Conservation (phyloP, 192 early-diverging fungal species). For the Dimargaris xerosporica region DNA sequence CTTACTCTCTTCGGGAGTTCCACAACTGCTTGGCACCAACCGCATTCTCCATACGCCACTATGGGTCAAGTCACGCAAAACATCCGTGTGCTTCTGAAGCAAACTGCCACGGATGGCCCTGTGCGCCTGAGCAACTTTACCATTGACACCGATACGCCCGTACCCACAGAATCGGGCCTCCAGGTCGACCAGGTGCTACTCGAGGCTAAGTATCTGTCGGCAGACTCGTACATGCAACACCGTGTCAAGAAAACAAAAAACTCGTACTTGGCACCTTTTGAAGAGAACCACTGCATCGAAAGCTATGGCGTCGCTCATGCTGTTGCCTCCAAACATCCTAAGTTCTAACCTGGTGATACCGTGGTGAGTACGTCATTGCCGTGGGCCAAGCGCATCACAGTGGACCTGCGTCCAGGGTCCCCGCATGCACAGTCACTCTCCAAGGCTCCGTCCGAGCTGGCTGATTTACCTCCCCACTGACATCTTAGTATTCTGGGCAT, state of each 20-base stretch:
- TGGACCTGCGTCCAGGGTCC: constrained; percentile 15
- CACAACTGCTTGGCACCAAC: too few species aligned
- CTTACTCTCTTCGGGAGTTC: too few species aligned
- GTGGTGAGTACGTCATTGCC: constrained; percentile 35
- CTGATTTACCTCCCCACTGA: constrained; percentile 32
- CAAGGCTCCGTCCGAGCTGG: constrained; percentile 20
- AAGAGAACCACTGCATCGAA: constrained; percentile 40
- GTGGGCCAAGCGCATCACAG: constrained; percentile 44
- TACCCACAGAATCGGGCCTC: neutral
- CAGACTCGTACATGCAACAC: constrained; percentile 60
- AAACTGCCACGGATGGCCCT: too few species aligned
- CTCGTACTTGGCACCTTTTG: constrained; percentile 30
- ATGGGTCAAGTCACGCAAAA: too few species aligned
- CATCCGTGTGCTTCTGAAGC: too few species aligned
- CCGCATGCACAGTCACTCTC: constrained; percentile 16
- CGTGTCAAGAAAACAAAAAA: constrained; percentile 39
- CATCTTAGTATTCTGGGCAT: constrained; percentile 60
- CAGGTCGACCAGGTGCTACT: constrained; percentile 19
- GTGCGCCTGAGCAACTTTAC: too few species aligned
- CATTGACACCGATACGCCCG: too few species aligned
- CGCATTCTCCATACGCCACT: too few species aligned
- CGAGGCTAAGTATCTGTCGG: constrained; percentile 43
- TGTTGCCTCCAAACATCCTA: constrained; percentile 37
- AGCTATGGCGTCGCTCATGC: constrained; percentile 47
- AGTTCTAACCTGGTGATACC: constrained; percentile 42